These are phyloP conservation scores for Pluteus cervinus DNA, from an alignment of 768 basidiomycete species.

Conservation along the genomic window DNA sequence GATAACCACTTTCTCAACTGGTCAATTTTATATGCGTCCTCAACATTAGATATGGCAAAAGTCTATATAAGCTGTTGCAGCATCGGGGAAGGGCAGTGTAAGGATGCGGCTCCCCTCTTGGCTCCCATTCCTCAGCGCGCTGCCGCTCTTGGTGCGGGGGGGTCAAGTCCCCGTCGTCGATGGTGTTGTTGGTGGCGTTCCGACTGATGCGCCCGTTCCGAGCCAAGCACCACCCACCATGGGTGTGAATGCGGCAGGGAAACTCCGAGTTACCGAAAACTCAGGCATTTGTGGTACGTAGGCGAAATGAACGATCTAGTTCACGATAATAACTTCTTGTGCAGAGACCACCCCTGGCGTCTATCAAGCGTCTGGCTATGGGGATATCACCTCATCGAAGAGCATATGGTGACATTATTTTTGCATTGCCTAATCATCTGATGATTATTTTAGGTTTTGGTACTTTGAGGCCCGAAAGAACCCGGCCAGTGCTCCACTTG, in stretches of 20 bases:
- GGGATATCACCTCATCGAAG: constrained; percentile 47
- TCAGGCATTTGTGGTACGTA: constrained; percentile 54
- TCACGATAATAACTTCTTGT: neutral
- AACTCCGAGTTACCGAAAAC: constrained; percentile 52
- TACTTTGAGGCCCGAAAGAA: constrained; percentile 63
- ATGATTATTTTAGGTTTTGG: constrained; percentile 45
- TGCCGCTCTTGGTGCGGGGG: too few species aligned
- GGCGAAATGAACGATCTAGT: too few species aligned
- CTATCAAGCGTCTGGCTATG: constrained; percentile 59
- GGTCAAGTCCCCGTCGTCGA: constrained; percentile 43
- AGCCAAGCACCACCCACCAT: constrained; percentile 11
- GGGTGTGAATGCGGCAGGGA: constrained; percentile 34
- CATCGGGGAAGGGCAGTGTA: too few species aligned
- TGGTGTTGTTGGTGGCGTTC: constrained; percentile 46
- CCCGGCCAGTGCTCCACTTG: constrained; percentile 54
- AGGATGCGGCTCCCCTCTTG: too few species aligned
- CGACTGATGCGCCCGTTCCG: constrained; percentile 10
- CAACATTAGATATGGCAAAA: too few species aligned
- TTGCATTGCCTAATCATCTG: constrained; percentile 1
- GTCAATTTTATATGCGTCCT: too few species aligned
- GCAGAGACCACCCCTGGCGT: constrained; percentile 58
- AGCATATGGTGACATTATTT: constrained; percentile 46
- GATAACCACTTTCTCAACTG: too few species aligned
- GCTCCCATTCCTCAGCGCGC: too few species aligned
- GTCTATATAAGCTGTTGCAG: too few species aligned